phyloP scores from a whole-genome alignment of 768 basidiomycete species.

The Russula ochroleuca region DNA sequence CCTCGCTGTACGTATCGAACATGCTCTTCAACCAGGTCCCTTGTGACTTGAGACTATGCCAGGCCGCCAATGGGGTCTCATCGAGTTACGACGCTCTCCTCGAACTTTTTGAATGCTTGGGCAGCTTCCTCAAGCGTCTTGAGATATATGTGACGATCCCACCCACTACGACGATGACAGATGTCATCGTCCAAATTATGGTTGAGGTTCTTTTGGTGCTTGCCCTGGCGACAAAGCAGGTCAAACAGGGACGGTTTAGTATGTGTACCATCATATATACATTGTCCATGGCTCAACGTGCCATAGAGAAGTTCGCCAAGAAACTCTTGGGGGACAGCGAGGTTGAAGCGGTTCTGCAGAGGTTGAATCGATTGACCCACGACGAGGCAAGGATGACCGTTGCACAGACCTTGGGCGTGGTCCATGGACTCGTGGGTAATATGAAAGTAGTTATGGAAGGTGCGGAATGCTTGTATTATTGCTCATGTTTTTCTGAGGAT shows the following conservation, averaged over 20 bases:
- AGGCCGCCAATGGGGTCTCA: neutral
- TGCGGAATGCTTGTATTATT: neutral
- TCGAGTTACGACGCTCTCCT: slow-evolving; percentile 10
- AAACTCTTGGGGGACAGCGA: neutral
- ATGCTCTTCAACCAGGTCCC: neutral
- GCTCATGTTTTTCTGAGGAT: neutral
- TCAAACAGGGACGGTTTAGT: neutral
- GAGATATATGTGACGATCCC: neutral
- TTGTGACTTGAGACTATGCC: neutral
- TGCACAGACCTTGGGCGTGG: neutral
- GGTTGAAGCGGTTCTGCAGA: neutral
- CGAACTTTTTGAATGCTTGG: slow-evolving; percentile 1
- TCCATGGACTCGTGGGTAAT: neutral
- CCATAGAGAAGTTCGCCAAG: neutral
- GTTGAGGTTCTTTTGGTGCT: neutral
- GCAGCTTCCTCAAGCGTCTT: neutral
- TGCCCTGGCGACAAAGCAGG: neutral
- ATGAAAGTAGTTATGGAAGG: neutral
- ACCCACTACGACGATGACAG: neutral
- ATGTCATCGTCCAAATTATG: neutral
- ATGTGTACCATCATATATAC: neutral
- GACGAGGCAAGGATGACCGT: neutral
- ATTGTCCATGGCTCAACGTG: neutral
- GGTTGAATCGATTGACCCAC: neutral
- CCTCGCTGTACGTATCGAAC: neutral